These are phyloP conservation scores for Leucoagaricus sp. DNA, from an alignment of 1,284 basidiomycete species.

Conservation along the genomic window DNA sequence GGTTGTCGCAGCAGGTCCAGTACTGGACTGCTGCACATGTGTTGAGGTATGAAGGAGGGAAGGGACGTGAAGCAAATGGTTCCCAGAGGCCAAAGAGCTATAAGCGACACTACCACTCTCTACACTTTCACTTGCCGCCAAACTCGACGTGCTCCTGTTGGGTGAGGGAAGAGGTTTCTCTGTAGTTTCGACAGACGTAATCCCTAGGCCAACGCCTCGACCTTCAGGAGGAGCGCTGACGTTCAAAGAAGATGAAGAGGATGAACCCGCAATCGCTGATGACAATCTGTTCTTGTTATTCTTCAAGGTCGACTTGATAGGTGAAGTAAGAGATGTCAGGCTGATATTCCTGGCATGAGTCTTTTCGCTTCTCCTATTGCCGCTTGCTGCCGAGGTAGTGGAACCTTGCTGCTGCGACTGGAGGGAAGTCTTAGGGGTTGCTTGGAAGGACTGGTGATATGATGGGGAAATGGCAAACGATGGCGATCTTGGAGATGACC, in stretches of 20 bases:
- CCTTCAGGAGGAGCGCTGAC: not conserved
- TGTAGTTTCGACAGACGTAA: not conserved
- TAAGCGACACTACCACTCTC: conserved; percentile 7
- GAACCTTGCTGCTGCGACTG: not conserved
- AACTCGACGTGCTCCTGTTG: conserved; percentile 10
- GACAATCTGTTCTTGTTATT: conserved; percentile 7
- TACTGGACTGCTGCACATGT: conserved; percentile 3
- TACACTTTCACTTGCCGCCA: conserved; percentile 5
- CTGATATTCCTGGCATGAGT: conserved; percentile 9
- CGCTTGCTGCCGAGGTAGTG: not conserved
- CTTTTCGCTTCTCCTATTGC: not conserved
- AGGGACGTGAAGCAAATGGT: not conserved
- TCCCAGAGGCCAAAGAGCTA: not conserved
- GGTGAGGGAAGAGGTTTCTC: not conserved
- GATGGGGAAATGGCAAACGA: conserved; percentile 30
- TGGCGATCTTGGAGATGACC: conserved; percentile 27
- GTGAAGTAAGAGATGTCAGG: conserved; percentile 8
- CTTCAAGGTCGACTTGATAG: conserved; percentile 6
- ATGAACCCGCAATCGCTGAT: not conserved
- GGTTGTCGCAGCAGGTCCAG: not conserved
- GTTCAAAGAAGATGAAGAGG: conserved; percentile 12
- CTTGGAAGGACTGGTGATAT: conserved; percentile 16
- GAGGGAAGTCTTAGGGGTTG: conserved; percentile 4
- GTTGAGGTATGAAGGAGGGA: conserved; percentile 4
- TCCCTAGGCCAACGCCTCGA: not conserved